Base-by-base conservation (phyloP, 2,329 filamentous ascomycete genomes). In the Cadophora gregata region DNA sequence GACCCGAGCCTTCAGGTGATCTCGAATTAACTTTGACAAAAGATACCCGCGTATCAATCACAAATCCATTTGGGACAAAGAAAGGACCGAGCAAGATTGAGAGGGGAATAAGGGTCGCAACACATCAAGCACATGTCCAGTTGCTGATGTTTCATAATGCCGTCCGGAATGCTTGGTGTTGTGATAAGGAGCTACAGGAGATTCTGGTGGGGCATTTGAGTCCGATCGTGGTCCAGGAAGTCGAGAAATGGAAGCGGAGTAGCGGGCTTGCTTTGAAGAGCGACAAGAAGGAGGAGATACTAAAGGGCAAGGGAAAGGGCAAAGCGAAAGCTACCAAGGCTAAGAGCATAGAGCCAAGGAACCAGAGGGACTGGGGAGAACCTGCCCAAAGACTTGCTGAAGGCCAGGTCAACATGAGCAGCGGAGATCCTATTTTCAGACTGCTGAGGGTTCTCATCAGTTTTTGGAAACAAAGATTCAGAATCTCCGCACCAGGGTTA, bases 401-500 rank as follows among this genome's bases (percentile, higher is more conserved):
- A 25, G 90, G 90, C 0, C 83, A 84, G 29, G 86, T 91, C 4
- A 91, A 97, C 73, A 85, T 95, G 82, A 96, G 92, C 76, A 86
- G 88, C 50, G 93, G 93, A 0, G 94, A 97, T 77, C 93, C 94
- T 0, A 79, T 97, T 5, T 86, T 95, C 62, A 84, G 89, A 25
- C 81, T 98, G 4, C 83, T 98, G 74, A 91, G 90, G 73, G 83
- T 88, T 3, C 80, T 99, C n/a, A 84, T 90, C 10, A 86, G 89
- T 1, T 97, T 93, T 83, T 99, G 96, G 96, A 93, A 90, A 76
- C 91, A 93, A 73, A 85, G 89, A 38, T 99, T 97, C 78, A 86
- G 83, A 1, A 84, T 96, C 51, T 93, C 88, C 0, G 86, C 90
- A 0, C 93, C 94, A 0, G 93, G 92, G 0, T 75, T 98, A 25